Base-by-base conservation (phyloP, 2,329 filamentous ascomycete genomes). In the Calonectria crousiana region DNA sequence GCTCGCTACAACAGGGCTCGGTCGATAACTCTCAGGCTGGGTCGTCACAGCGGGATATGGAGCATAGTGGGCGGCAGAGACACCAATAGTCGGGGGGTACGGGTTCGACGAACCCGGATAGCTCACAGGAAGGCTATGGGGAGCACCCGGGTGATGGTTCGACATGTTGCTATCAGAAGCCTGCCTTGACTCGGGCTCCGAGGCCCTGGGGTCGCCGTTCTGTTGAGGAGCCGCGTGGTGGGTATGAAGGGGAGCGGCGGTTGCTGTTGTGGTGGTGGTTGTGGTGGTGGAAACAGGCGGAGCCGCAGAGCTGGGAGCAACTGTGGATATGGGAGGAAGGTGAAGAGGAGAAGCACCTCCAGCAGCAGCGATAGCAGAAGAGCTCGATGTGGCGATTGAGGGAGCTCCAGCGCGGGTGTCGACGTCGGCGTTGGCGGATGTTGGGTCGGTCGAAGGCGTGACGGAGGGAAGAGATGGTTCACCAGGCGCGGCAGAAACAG, bases 201-300 rank as follows among this genome's bases (percentile, higher is more conserved):
- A 69, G 70, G 78, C 78, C 79, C 77, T 78, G 78, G 77, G 80
- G 77, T 83, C 79, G 77, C 82, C 81, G 83, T 84, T 83, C 67
- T 82, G 78, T 75, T 82, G 80, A 69, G 75, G 70, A 49, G 74
- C 73, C 36, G 74, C 75, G 67, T 75, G 67, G 14, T 74, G 75
- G 58, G 14, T 68, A n/a, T 49, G 41, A 53, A 44, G 26, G 72
- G 71, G 64, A 73, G 78, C 71, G 73, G 75, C 75, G 68, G 75
- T 30, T 76, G 71, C 67, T 67, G 77, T 69, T 73, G 73, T 70
- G 67, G 74, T 34, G 3, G 56, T 41, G 16, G 38, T 28, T 26
- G 64, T 30, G 60, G 67, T 30, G 23, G 34, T 47, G 28, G 60
- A 13, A 64, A 44, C 64, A 44, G 28, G 20, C 28, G 49, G 23